Conservation (phyloP, 2,329 filamentous ascomycete species). For the Didymella arachidicola region DNA sequence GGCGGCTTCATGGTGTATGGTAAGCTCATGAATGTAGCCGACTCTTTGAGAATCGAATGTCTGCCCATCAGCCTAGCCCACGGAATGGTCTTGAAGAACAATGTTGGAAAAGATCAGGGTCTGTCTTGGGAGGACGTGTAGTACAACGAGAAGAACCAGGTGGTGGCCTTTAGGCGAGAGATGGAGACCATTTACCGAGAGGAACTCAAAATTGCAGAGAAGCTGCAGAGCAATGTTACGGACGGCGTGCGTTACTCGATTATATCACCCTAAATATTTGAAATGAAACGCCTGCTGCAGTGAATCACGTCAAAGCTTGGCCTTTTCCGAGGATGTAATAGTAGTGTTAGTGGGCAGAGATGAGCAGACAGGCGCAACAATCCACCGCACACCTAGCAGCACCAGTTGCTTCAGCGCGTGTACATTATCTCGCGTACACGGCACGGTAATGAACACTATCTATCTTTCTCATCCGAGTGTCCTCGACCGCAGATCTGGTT, state of each 20-base stretch:
- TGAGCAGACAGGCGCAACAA: neutral
- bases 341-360: neutral
- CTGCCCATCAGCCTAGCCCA: conserved; percentile 56
- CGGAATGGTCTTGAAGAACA: conserved; percentile 52
- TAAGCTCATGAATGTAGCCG: conserved; percentile 53
- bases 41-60: conserved; percentile 53
- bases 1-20: conserved; percentile 58
- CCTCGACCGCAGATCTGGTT: neutral
- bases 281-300: too few relatives aligned
- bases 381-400: neutral
- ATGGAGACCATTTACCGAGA: conserved; percentile 53
- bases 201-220: conserved; percentile 16
- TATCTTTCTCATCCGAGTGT: neutral
- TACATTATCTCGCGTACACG: neutral
- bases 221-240: neutral
- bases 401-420: neutral
- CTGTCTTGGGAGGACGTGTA: conserved; percentile 58
- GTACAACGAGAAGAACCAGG: conserved; percentile 51
- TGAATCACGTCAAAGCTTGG: too few relatives aligned
- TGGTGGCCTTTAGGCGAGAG: conserved; percentile 53
- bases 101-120: conserved; percentile 53
- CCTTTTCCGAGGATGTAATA: too few relatives aligned
- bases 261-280: neutral
- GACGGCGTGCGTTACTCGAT: conserved; percentile 7
- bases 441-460: neutral